phyloP scores from a whole-genome alignment of 345 rosid species.

The Salix suchowensis region DNA sequence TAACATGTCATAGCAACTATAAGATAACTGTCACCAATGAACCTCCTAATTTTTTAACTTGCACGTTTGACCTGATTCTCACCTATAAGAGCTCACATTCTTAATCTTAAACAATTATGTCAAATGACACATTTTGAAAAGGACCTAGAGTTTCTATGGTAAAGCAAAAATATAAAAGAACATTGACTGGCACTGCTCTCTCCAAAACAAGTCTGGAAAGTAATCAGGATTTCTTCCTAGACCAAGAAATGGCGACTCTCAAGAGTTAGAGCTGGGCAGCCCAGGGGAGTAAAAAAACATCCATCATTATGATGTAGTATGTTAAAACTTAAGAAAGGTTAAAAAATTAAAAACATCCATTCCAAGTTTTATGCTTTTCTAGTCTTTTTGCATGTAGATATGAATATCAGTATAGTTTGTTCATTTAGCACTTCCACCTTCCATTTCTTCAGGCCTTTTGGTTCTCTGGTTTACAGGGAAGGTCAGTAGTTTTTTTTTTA shows the following conservation, averaged over 20 bases:
- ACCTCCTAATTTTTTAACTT: neutral
- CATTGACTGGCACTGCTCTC: neutral
- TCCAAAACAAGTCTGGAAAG: neutral
- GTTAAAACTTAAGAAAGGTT: neutral
- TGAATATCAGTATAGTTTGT: neutral
- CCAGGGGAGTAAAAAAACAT: neutral
- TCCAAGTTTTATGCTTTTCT: neutral
- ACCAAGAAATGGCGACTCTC: neutral
- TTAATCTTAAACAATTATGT: neutral
- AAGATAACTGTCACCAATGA: neutral
- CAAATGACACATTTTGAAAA: neutral
- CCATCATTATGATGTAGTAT: neutral
- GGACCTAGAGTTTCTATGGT: neutral
- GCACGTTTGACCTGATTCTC: neutral
- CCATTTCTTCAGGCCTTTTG: neutral
- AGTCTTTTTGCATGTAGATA: neutral
- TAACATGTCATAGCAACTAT: neutral
- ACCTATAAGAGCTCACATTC: neutral
- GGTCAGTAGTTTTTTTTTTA: no score
- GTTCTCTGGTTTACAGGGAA: neutral
- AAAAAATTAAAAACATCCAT: neutral
- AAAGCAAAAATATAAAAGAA: neutral
- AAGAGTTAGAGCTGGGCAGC: neutral
- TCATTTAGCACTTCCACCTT: neutral
- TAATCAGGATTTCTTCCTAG: neutral